Evolutionary conservation across 805 yeast genomes (phyloP).

Genomic region (Myxozyma lipomycoides): DNA sequence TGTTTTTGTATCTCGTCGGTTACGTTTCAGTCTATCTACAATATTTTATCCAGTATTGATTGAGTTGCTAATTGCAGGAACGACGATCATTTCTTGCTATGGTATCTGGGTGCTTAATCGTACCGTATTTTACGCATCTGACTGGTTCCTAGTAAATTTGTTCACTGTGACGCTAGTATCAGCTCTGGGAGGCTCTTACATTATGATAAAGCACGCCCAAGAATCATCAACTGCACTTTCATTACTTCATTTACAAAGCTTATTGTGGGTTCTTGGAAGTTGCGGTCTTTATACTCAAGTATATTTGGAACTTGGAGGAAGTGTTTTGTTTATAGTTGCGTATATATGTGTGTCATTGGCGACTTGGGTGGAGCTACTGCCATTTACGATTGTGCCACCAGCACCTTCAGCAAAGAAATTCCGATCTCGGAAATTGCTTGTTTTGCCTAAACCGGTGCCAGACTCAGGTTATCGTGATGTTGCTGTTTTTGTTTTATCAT

Average conservation of each 20-base stretch:
- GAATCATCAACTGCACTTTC: neutral
- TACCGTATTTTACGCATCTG: conserved; percentile 17
- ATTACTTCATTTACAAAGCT: neutral
- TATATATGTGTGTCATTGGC: conserved; percentile 6
- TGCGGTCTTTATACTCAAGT: conserved; percentile 1
- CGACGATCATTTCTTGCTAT: neutral
- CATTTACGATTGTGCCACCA: neutral
- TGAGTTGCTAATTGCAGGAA: neutral
- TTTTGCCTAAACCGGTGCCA: neutral
- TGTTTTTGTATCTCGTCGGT: neutral
- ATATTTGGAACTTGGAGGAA: conserved; percentile 7
- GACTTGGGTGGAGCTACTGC: neutral
- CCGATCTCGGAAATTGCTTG: neutral
- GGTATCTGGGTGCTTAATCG: conserved; percentile 6
- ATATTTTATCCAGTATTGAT: neutral
- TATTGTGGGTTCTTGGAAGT: conserved; percentile 12
- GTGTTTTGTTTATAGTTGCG: conserved; percentile 9
- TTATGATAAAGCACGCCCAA: neutral
- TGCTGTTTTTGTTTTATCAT: conserved; percentile 1
- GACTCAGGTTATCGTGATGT: neutral
- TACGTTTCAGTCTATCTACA: neutral
- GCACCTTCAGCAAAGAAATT: too few relatives aligned
- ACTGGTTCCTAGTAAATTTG: neutral
- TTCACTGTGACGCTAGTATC: neutral
- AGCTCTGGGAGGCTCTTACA: neutral